Evolutionary conservation across 2,329 filamentous ascomycete genomes (phyloP), one percentile per base, ranked within the genome.

Genomic region (Alternaria incomplexa): DNA sequence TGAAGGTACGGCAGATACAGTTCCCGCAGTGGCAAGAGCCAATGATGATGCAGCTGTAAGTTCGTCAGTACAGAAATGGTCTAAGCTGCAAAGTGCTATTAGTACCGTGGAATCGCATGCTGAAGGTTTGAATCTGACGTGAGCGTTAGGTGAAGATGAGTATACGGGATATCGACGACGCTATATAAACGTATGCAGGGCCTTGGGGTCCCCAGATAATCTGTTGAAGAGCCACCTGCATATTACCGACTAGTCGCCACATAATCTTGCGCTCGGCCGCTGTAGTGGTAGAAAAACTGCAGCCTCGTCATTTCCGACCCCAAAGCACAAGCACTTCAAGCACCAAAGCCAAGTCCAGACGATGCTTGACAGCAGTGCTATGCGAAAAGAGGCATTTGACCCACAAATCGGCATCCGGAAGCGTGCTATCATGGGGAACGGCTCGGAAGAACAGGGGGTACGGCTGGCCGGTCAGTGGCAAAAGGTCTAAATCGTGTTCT

Each of bases 271-370:
- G 47, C 36, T 45, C 20, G 47, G 25, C n/a, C 8, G 23, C 30
- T 30, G 44, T 32, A 40, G 36, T 40, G 36, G 36, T 40, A 54
- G n/a, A 54, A 36, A 9, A 43, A 17, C 22, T 40, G 22, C 26
- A 48, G 28, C 17, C 36, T 26, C 17, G 50, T 59, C 32, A 28
- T 47, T 60, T 54, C 32, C 48, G 53, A 55, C 56, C 51, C 57
- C 64, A 32, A 40, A 32, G 55, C 36, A 46, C 46, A 69, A 71
- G 65, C 68, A 60, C 26, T 11, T 54, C 56, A 71, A 69, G 69
- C 69, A 69, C 63, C 65, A 63, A 50, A 36, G 67, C 69, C 61
- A 70, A 71, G 69, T 58, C 46, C 54, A 64, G 61, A 59, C 63
- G 62, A 70, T 65, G 50, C 55, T 60, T 52, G 48, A 52, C 28